A percentile compares a stretch with the other conserved stretches of the same genome.
phyloP scores from a whole-genome alignment of 495 filamentous ascomycete genomes.

The Aspergillus egyptiacus region DNA sequence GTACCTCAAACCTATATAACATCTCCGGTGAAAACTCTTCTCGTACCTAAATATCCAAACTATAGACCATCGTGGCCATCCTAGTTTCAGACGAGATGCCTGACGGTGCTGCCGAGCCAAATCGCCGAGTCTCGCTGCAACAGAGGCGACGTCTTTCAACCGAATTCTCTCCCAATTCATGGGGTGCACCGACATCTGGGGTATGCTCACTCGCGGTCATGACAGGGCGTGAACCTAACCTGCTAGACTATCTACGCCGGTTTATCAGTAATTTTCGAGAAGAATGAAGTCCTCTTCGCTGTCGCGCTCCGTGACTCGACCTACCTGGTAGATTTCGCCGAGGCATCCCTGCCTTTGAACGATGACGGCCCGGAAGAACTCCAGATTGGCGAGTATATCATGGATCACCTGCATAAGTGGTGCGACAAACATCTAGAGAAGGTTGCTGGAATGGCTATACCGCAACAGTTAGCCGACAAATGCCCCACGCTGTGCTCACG shows the following conservation, averaged over 20 bases:
- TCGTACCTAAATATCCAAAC: not conserved
- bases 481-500: constrained; percentile 57
- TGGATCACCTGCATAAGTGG: constrained; percentile 49
- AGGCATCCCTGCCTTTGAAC: constrained; percentile 41
- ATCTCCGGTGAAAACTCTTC: not conserved
- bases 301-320: constrained; percentile 71
- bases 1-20: not conserved
- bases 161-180: constrained; percentile 22
- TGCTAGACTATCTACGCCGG: constrained; percentile 59
- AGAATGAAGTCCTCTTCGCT: constrained; percentile 50
- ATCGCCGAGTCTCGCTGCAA: constrained; percentile 28
- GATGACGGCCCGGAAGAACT: constrained; percentile 23
- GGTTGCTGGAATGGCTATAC: constrained; percentile 53
- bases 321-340: constrained; percentile 70
- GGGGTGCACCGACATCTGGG: constrained; percentile 20
- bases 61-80: not conserved
- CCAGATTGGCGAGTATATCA: constrained; percentile 49
- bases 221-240: constrained; percentile 8
- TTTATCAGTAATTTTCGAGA: constrained; percentile 48
- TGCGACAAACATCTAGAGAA: constrained; percentile 59
- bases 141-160: constrained; percentile 28
- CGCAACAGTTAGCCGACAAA: constrained; percentile 40
- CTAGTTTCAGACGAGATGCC: not conserved
- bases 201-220: constrained; percentile 13
- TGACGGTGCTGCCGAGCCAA: not conserved